Evolutionary conservation across 2,329 filamentous ascomycete species (phyloP).

Genomic region (Arachnopeziza araneosa): DNA sequence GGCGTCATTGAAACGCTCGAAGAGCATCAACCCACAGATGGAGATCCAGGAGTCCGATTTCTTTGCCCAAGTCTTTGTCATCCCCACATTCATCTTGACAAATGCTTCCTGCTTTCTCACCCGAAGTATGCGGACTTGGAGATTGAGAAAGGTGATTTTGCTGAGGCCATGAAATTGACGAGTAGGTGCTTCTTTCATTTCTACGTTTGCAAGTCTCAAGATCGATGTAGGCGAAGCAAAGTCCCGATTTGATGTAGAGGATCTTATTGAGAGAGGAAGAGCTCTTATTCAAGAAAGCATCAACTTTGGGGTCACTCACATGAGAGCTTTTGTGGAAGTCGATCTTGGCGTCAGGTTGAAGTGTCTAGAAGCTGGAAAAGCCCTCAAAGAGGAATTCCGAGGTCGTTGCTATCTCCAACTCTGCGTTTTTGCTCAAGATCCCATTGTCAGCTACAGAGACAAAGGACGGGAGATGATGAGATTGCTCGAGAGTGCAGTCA

Average conservation of each 20-base stretch:
- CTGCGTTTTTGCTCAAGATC: conserved; percentile 66
- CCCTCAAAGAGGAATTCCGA: conserved; percentile 49
- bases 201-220: conserved; percentile 10
- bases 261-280: conserved; percentile 59
- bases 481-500: conserved; percentile 43
- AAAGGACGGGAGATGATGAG: conserved; percentile 44
- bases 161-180: conserved; percentile 57
- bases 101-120: conserved; percentile 54
- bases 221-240: conserved; percentile 46
- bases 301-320: conserved; percentile 58
- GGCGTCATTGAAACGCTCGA: conserved; percentile 28
- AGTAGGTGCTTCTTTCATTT: conserved; percentile 21
- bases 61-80: conserved; percentile 58
- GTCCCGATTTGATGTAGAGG: conserved; percentile 51
- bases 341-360: conserved; percentile 54
- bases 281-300: conserved; percentile 62
- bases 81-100: conserved; percentile 69
- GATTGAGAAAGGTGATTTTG: conserved; percentile 55
- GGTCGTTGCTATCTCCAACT: conserved; percentile 56
- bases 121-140: conserved; percentile 55
- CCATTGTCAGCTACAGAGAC: conserved; percentile 52
- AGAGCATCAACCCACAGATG: conserved; percentile 18
- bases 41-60: conserved; percentile 25
- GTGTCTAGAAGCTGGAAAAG: conserved; percentile 52
- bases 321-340: conserved; percentile 67